Base-by-base conservation (phyloP, 495 filamentous ascomycete genomes). In the Trichocladium antarcticum region DNA sequence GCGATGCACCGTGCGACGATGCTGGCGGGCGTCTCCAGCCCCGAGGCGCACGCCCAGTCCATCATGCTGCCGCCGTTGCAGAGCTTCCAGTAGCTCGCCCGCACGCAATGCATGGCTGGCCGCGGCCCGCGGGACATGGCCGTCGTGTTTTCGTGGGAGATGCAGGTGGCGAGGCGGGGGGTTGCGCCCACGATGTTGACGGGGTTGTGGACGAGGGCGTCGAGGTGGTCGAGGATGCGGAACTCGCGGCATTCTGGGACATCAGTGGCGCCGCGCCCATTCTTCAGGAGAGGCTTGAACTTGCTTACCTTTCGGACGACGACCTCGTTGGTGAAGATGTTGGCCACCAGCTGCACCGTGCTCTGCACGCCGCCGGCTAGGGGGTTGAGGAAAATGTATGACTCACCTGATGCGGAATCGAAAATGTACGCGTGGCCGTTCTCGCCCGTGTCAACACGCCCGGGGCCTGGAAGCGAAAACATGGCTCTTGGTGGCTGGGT, bases 221-320 rank as follows among this genome's bases (percentile, higher is more conserved):
- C 39, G 41, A 54, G 41, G 17, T n/a, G 28, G 27, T 32, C 20
- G 5, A 54, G 34, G n/a, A 54, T 45, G 21, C 21, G 36, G 11
- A 41, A 10, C 21, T 54, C 47, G 28, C 16, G 16, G 28, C 44
- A 34, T 27, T 24, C 19, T 6, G 22, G 22, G 5, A 38, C 12
- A 0, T 6, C 11, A 17, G 34, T 28, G 1, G 39, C 24, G 14
- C 38, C 19, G 9, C 19, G 12, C 2, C 5, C n/a, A 9, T 28
- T 12, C 2, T 17, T 16, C 1, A 39, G 17, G 24, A 12, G 17
- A 19, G 8, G 16, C 2, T 21, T 21, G 6, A 11, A 0, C n/a
- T 22, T 50, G 35, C 37, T 49, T 24, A 49, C 45, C 28, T 54
- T 54, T 4, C 41, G 51, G 14, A 44, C 39, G 12, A 35, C 51